Conservation (phyloP, 2,329 filamentous ascomycete genomes). For the Monilinia fructigena region DNA sequence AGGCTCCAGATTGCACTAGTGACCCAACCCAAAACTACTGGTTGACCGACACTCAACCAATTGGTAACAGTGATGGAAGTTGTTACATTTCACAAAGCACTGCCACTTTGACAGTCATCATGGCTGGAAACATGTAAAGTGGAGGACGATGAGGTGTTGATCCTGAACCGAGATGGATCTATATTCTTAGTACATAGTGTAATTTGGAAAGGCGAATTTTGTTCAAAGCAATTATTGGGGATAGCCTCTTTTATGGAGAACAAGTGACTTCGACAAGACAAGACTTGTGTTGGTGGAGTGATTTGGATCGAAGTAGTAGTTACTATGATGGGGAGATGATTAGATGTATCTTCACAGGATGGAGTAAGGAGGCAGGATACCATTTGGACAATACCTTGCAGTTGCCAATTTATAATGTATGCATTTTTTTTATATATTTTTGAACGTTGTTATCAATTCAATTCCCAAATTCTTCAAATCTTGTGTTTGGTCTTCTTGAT, state of each 20-base stretch:
- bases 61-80: conserved; percentile 36
- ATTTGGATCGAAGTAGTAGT: conserved; percentile 4
- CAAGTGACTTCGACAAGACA: conserved; percentile 14
- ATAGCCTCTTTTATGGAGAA: background rate
- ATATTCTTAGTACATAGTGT: conserved; percentile 32
- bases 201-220: conserved; percentile 26
- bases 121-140: conserved; percentile 34
- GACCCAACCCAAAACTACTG: conserved; percentile 37
- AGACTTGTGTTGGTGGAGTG: background rate
- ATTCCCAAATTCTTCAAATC: background rate
- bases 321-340: conserved; percentile 8
- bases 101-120: conserved; percentile 31
- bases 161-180: conserved; percentile 16
- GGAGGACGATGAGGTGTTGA: background rate
- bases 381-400: conserved; percentile 7
- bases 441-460: background rate
- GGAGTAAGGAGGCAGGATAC: conserved; percentile 16
- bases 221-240: background rate
- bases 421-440: background rate
- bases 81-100: conserved; percentile 35
- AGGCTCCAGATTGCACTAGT: conserved; percentile 34
- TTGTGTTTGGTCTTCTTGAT: background rate
- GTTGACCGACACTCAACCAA: conserved; percentile 32
- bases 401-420: conserved; percentile 15
- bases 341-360: conserved; percentile 14